A percentile compares a stretch with the other conserved stretches of the same genome.
These are phyloP conservation scores for Helotiales sp. DNA, from an alignment of 2,329 filamentous ascomycete species.

Conservation along the genomic window DNA sequence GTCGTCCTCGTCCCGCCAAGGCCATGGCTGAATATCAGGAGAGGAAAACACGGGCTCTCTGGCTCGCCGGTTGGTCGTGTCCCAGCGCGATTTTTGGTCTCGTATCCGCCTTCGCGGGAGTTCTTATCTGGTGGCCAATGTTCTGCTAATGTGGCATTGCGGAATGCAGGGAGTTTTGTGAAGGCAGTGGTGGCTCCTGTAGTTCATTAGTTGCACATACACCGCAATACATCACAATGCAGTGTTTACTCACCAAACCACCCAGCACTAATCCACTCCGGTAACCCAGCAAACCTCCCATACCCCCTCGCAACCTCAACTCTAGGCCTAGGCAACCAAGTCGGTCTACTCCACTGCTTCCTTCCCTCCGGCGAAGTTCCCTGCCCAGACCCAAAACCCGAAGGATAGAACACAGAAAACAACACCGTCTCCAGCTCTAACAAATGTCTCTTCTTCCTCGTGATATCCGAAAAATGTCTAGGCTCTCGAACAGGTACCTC, in stretches of 20 bases:
- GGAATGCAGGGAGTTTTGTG: conserved; percentile 67
- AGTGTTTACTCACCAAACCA: too few relatives aligned
- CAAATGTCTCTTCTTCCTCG: conserved; percentile 51
- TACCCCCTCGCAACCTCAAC: conserved; percentile 62
- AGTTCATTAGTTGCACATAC: too few relatives aligned
- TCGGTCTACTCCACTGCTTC: conserved; percentile 56
- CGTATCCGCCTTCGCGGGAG: conserved; percentile 43
- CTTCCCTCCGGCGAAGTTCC: conserved; percentile 47
- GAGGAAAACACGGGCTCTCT: conserved; percentile 57
- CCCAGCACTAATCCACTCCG: conserved; percentile 53
- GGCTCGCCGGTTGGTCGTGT: conserved; percentile 46
- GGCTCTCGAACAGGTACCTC: conserved; percentile 56
- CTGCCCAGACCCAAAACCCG: conserved; percentile 50
- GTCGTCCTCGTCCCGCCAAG: conserved; percentile 66
- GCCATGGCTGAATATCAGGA: conserved; percentile 70
- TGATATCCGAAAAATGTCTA: conserved; percentile 55
- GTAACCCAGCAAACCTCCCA: conserved; percentile 62
- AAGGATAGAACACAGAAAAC: conserved; percentile 69
- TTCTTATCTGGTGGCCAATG: conserved; percentile 56
- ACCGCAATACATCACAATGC: too few relatives aligned
- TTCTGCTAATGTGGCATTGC: conserved; percentile 63
- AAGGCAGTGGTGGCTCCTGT: conserved; percentile 58
- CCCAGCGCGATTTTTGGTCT: conserved; percentile 49
- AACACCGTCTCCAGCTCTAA: conserved; percentile 63
- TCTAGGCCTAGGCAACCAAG: conserved; percentile 66